phyloP scores from a whole-genome alignment of 768 basidiomycete species.

The Collybiopsis luxurians region DNA sequence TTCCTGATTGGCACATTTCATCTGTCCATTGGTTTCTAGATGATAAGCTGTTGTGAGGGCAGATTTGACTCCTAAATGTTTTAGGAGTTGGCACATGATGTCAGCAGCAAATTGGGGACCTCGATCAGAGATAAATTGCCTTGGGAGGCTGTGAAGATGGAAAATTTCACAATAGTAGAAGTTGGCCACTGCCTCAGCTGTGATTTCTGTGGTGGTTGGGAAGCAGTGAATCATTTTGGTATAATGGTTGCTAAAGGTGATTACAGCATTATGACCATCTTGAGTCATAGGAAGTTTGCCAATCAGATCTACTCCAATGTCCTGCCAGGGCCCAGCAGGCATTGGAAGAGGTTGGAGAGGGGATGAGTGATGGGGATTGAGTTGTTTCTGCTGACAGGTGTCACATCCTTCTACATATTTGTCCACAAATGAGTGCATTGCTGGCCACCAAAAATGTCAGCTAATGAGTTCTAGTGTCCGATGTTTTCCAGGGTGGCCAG shows the following conservation, averaged over 20 bases:
- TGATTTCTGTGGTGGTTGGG: too few species aligned
- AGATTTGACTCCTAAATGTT: too few species aligned
- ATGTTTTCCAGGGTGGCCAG: constrained; percentile 26
- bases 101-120: too few species aligned
- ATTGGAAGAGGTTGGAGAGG: background rate
- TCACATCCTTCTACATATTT: constrained; percentile 26
- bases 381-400: constrained; percentile 14
- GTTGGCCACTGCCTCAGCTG: too few species aligned
- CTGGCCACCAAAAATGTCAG: constrained; percentile 21
- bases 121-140: too few species aligned
- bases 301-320: constrained; percentile 21
- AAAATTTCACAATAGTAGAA: too few species aligned
- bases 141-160: too few species aligned
- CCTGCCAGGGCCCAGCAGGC: constrained; percentile 15
- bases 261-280: constrained; percentile 15
- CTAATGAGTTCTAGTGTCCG: constrained; percentile 21
- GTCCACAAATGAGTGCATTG: constrained; percentile 14
- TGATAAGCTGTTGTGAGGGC: too few species aligned
- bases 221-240: constrained; percentile 24
- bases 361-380: background rate
- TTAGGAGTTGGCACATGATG: too few species aligned
- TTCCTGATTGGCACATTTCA: too few species aligned
- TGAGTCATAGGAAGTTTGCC: constrained; percentile 12
- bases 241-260: constrained; percentile 23
- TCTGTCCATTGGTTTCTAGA: too few species aligned